phyloP scores from a whole-genome alignment of 2,329 filamentous ascomycete genomes.

The Thielaviopsis ethacetica region DNA sequence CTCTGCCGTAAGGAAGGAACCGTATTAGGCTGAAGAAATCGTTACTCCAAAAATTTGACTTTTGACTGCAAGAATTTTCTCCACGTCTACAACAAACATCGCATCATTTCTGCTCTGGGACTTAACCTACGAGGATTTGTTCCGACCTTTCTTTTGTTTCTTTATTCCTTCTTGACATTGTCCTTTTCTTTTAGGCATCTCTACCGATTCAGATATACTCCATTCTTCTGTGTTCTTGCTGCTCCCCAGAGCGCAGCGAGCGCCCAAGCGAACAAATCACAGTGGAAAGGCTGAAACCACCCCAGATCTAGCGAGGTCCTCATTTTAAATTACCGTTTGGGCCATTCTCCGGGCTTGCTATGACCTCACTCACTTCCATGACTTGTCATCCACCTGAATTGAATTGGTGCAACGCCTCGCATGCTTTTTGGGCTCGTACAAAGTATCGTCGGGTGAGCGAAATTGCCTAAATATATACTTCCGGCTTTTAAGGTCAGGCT shows the following conservation, averaged over 20 bases:
- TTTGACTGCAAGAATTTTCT: not conserved
- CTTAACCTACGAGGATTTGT: not conserved
- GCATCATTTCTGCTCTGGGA: not conserved
- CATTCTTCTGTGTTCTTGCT: not conserved
- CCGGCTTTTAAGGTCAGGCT: not conserved
- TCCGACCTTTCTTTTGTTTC: not conserved
- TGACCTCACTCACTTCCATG: not conserved
- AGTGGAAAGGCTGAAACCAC: not conserved
- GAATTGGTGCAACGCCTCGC: not conserved
- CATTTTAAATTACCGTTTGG: not conserved
- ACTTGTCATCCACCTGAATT: not conserved
- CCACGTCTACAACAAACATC: not conserved
- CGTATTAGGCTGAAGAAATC: not conserved
- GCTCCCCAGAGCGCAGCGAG: no score
- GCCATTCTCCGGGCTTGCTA: not conserved
- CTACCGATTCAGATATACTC: no score
- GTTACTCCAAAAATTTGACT: not conserved
- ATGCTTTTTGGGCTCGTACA: not conserved
- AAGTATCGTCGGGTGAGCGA: not conserved
- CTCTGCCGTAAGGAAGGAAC: not conserved
- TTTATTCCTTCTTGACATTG: not conserved
- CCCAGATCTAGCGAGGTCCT: not conserved
- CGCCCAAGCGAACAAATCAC: not conserved
- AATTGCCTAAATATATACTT: not conserved
- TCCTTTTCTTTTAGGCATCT: not conserved